Conservation (phyloP, 2,329 filamentous ascomycete species). For the Oidium heveae region DNA sequence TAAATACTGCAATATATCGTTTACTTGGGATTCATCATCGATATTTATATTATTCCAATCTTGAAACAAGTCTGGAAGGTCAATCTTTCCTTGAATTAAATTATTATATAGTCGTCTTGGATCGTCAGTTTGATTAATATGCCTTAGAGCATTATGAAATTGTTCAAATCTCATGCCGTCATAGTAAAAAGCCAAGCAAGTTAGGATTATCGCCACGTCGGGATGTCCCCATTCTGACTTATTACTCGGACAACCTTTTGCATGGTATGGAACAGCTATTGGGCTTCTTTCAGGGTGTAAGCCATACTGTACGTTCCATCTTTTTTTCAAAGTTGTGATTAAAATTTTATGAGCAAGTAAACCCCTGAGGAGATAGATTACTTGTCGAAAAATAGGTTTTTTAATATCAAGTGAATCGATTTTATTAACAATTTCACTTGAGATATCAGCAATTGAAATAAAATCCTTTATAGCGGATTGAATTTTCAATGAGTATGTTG, state of each 20-base stretch:
- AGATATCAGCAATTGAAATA: background rate
- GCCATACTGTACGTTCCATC: conserved; percentile 35
- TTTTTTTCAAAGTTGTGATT: conserved; percentile 22
- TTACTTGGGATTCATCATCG: conserved; percentile 26
- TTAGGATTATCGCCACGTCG: conserved; percentile 37
- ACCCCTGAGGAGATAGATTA: conserved; percentile 22
- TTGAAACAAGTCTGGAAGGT: conserved; percentile 20
- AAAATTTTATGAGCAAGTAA: conserved; percentile 24
- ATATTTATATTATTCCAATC: conserved; percentile 32
- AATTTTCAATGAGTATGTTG: background rate
- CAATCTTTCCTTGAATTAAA: conserved; percentile 17
- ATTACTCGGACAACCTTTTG: conserved; percentile 35
- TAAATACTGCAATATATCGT: conserved; percentile 24
- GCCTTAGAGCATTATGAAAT: conserved; percentile 14
- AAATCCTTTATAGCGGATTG: background rate
- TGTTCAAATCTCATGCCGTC: conserved; percentile 24
- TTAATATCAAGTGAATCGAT: background rate
- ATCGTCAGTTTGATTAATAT: conserved; percentile 28
- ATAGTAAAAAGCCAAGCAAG: conserved; percentile 42
- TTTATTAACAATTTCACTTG: background rate
- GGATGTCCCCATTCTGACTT: conserved; percentile 42
- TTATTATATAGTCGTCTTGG: conserved; percentile 27
- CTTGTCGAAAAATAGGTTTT: conserved; percentile 8
- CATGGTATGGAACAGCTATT: conserved; percentile 39
- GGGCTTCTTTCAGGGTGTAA: conserved; percentile 26